Percentiles rank a stretch among this genome's conserved stretches.
Evolutionary conservation across 768 basidiomycete genomes (phyloP).

Genomic region (Suillus variegatus): DNA sequence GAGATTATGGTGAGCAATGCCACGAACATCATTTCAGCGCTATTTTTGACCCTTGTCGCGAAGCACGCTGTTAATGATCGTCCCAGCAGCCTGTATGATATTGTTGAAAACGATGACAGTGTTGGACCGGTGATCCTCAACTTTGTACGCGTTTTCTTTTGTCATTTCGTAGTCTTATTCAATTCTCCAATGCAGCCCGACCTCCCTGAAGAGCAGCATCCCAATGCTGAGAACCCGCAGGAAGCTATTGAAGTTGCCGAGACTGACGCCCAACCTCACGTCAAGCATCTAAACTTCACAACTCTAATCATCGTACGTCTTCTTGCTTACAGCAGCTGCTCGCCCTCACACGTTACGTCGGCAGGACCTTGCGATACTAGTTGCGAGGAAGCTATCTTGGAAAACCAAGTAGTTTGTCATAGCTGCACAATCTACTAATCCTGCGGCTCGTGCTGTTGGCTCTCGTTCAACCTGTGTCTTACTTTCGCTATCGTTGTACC

Average conservation of each 20-base stretch:
- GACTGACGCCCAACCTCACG: background rate
- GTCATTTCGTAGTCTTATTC: background rate
- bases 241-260: constrained; percentile 3
- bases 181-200: background rate
- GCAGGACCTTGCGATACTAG: background rate
- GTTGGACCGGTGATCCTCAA: background rate
- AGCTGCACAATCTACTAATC: background rate
- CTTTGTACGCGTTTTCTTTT: background rate
- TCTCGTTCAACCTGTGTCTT: background rate
- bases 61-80: background rate
- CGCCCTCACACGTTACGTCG: background rate
- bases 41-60: constrained; percentile 2
- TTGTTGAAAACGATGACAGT: background rate
- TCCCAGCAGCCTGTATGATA: background rate
- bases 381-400: background rate
- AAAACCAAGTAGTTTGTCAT: background rate
- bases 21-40: background rate
- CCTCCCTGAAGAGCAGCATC: background rate
- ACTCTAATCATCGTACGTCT: constrained; percentile 8
- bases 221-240: background rate
- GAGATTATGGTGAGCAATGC: constrained; percentile 9
- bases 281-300: background rate
- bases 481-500: background rate
- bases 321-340: background rate
- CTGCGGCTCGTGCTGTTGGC: background rate